Percentiles rank a stretch among this genome's conserved stretches.
Evolutionary conservation across 1,139 yeast species (phyloP).

Genomic region (Kodamaea derodonti): DNA sequence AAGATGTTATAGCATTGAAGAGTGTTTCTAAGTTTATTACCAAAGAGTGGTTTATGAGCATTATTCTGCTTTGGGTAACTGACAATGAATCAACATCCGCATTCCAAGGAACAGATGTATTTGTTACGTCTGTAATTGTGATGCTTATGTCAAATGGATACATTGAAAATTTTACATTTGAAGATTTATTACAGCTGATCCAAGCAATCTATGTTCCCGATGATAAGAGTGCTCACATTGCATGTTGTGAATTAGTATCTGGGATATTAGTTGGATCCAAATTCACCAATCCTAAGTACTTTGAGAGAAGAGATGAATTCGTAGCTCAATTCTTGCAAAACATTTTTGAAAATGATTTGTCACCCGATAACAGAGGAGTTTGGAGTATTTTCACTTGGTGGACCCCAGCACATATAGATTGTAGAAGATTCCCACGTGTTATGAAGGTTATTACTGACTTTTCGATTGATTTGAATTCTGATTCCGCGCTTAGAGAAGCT

Average conservation of each 20-base stretch:
- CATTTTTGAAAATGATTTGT: constrained; percentile 57
- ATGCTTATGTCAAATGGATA: constrained; percentile 43
- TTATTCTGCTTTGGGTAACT: constrained; percentile 55
- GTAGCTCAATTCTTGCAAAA: constrained; percentile 39
- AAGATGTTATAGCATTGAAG: constrained; percentile 38
- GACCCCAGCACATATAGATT: constrained; percentile 63
- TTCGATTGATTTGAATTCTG: constrained; percentile 48
- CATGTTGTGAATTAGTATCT: constrained; percentile 56
- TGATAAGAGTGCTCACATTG: constrained; percentile 62
- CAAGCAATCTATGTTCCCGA: constrained; percentile 52
- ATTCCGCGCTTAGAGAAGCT: constrained; percentile 66
- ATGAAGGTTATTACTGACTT: constrained; percentile 44
- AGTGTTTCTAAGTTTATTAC: constrained; percentile 46
- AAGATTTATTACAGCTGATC: constrained; percentile 50
- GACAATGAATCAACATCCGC: constrained; percentile 62
- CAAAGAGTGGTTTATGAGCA: constrained; percentile 54
- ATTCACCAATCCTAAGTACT: constrained; percentile 21
- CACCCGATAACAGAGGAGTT: constrained; percentile 71
- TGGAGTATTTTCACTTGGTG: constrained; percentile 82
- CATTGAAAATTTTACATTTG: constrained; percentile 28
- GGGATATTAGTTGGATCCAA: constrained; percentile 55
- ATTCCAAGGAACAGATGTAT: constrained; percentile 61
- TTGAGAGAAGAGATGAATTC: constrained; percentile 42
- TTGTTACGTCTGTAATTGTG: constrained; percentile 44
- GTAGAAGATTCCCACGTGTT: constrained; percentile 61